Conservation (phyloP, 805 yeast species). For the Wickerhamiella spandovensis region DNA sequence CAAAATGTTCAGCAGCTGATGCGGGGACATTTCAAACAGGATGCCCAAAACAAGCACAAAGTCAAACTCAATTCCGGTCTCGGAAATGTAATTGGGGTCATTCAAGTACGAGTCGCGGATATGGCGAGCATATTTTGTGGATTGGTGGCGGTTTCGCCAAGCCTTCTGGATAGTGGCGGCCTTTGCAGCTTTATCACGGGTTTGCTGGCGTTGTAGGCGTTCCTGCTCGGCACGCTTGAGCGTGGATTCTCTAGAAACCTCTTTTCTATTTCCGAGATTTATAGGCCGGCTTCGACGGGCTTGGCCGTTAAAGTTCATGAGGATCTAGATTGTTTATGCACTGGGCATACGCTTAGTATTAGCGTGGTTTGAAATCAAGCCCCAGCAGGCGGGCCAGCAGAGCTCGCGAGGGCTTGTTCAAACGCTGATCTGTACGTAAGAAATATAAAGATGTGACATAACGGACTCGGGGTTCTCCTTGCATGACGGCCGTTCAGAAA, state of each 20-base stretch:
- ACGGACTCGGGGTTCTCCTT: too few species aligned
- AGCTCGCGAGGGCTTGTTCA: too few species aligned
- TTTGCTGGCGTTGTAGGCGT: conserved; percentile 49
- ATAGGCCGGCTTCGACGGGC: conserved; percentile 43
- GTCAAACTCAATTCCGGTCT: background rate
- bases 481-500: too few species aligned
- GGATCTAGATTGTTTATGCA: too few species aligned
- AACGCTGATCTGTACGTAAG: too few species aligned
- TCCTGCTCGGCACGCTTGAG: conserved; percentile 55
- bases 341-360: background rate
- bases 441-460: too few species aligned
- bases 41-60: conserved; percentile 4
- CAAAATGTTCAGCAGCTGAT: background rate
- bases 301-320: conserved; percentile 54
- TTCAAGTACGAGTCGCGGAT: conserved; percentile 15
- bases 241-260: conserved; percentile 30
- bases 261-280: conserved; percentile 41
- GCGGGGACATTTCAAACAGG: background rate
- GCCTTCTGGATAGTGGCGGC: conserved; percentile 38
- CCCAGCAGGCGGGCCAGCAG: too few species aligned
- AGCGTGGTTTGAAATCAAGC: too few species aligned
- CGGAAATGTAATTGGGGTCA: background rate
- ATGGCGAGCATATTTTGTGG: conserved; percentile 4
- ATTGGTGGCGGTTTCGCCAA: conserved; percentile 25
- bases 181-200: conserved; percentile 36